These are phyloP conservation scores for Bipolaris oryzae DNA, from an alignment of 2,329 filamentous ascomycete species.

Conservation along the genomic window DNA sequence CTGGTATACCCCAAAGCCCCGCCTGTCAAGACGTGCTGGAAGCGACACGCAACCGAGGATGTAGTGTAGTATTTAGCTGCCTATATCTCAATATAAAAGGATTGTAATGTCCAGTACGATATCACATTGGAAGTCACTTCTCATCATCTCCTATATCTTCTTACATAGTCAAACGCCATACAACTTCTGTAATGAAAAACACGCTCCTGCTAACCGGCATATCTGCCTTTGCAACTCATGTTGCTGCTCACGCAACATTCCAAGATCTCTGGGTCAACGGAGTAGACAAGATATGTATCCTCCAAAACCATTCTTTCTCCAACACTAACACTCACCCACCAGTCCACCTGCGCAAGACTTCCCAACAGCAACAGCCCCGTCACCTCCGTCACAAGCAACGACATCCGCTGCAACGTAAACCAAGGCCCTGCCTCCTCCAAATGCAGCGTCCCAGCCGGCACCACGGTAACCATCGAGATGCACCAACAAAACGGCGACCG, in stretches of 20 bases:
- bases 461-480: conserved; percentile 54
- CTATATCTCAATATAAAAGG: conserved; percentile 7
- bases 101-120: not conserved
- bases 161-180: not conserved
- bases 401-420: conserved; percentile 56
- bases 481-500: conserved; percentile 60
- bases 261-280: conserved; percentile 44
- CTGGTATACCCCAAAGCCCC: not conserved
- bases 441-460: conserved; percentile 57
- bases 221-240: conserved; percentile 38
- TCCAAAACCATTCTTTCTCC: not conserved
- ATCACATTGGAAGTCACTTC: no score
- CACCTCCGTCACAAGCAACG: conserved; percentile 58
- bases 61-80: no score
- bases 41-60: not conserved
- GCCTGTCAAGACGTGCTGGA: not conserved
- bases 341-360: conserved; percentile 34
- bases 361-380: conserved; percentile 48
- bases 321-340: conserved; percentile 13
- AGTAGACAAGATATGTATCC: conserved; percentile 32
- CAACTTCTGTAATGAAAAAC: conserved; percentile 6
- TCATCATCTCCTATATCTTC: not conserved
- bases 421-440: conserved; percentile 44
- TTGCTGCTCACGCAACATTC: conserved; percentile 37
- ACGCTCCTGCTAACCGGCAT: conserved; percentile 15